These are phyloP conservation scores for Macrophomina tecta DNA, from an alignment of 2,329 filamentous ascomycete species.

Conservation along the genomic window DNA sequence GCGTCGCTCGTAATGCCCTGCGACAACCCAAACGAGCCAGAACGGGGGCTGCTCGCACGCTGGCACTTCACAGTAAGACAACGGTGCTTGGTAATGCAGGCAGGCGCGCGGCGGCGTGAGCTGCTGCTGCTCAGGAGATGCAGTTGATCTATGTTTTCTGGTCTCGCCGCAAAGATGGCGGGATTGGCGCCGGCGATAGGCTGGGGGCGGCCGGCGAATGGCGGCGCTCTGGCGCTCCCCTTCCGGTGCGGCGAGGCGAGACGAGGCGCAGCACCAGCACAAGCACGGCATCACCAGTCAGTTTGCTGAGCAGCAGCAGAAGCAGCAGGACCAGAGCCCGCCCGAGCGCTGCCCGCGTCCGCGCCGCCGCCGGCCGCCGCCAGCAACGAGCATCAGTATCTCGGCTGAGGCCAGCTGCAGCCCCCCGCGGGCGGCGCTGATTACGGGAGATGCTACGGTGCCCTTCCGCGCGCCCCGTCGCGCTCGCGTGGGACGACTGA, in stretches of 20 bases:
- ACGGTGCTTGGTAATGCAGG: constrained; percentile 5
- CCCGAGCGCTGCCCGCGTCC: not conserved
- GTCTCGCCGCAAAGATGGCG: not conserved
- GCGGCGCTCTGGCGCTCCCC: not conserved
- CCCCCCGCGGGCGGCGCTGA: constrained; percentile 2
- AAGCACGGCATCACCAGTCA: not conserved
- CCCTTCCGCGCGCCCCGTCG: constrained; percentile 22
- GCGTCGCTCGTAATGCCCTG: not conserved
- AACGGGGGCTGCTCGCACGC: not conserved
- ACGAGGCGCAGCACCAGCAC: constrained; percentile 17
- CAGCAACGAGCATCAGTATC: not conserved
- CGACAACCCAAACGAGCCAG: not conserved
- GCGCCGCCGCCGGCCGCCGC: not conserved
- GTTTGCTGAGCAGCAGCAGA: not conserved
- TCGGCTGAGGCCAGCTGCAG: constrained; percentile 7
- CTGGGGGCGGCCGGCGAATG: constrained; percentile 14
- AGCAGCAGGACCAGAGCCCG: not conserved
- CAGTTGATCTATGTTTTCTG: not conserved
- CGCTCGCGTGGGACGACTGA: not conserved
- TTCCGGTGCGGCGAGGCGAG: constrained; percentile 7
- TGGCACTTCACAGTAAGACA: not conserved
- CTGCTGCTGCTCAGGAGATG: constrained; percentile 5
- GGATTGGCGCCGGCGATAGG: constrained; percentile 14
- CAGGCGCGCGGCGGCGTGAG: not conserved
- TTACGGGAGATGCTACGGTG: constrained; percentile 22